These are phyloP conservation scores for Alternaria sp. DNA, from an alignment of 2,329 filamentous ascomycete genomes.

Conservation along the genomic window DNA sequence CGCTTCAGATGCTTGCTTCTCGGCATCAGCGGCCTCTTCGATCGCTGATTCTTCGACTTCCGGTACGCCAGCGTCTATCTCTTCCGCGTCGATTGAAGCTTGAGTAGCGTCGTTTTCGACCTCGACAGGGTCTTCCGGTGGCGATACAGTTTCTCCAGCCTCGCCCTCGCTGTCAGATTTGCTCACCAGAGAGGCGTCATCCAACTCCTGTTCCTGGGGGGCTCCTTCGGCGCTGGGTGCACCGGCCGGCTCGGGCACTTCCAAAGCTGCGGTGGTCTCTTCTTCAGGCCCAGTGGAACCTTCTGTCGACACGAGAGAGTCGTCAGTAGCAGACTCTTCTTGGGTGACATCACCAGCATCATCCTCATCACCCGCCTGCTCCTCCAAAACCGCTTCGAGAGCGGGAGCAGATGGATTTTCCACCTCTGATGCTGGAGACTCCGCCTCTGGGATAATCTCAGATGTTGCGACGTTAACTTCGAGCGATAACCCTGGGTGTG, in stretches of 20 bases:
- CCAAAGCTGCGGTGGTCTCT: constrained; percentile 8
- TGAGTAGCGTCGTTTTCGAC: constrained; percentile 2
- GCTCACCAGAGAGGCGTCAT: constrained; percentile 4
- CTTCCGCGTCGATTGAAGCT: background rate
- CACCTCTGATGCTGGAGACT: constrained; percentile 6
- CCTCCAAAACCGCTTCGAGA: constrained; percentile 1
- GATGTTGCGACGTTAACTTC: constrained; percentile 9
- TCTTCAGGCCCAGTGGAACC: constrained; percentile 9
- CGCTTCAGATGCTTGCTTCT: constrained; percentile 4
- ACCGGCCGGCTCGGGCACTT: constrained; percentile 14
- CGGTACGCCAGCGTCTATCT: background rate
- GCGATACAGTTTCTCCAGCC: background rate
- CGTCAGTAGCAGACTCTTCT: constrained; percentile 1
- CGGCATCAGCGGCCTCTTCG: constrained; percentile 7
- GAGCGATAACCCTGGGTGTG: constrained; percentile 5
- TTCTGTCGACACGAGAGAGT: constrained; percentile 11
- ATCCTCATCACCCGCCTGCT: background rate
- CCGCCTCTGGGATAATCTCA: constrained; percentile 7
- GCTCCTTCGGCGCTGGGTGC: constrained; percentile 1
- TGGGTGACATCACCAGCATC: constrained; percentile 4
- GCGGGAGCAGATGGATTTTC: constrained; percentile 2
- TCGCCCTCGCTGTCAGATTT: constrained; percentile 8
- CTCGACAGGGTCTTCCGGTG: constrained; percentile 5
- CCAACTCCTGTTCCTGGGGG: background rate
- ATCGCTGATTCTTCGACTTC: constrained; percentile 1